These are phyloP conservation scores for Colletotrichum tanaceti DNA, from an alignment of 2,329 filamentous ascomycete genomes.

Conservation along the genomic window DNA sequence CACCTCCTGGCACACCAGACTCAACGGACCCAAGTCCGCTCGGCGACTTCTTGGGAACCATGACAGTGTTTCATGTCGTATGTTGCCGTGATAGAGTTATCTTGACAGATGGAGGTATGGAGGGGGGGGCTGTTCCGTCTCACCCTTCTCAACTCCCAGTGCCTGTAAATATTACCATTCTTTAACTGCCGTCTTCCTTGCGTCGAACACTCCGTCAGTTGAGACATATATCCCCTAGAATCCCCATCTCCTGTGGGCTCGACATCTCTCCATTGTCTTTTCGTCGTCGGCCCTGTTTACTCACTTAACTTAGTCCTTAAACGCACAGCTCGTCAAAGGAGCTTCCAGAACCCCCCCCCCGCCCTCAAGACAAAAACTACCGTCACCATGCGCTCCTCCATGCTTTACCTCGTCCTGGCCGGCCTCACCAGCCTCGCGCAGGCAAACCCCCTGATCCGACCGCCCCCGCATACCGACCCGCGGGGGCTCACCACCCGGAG, in stretches of 20 bases:
- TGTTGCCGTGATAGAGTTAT: conserved; percentile 20
- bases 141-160: conserved; percentile 1
- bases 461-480: conserved; percentile 4
- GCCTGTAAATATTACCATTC: conserved; percentile 17
- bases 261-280: not conserved
- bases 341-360: too few species aligned
- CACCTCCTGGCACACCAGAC: not conserved
- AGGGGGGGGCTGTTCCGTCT: conserved; percentile 6
- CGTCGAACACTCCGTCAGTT: conserved; percentile 9
- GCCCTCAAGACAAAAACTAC: not conserved
- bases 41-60: conserved; percentile 10
- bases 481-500: conserved; percentile 17
- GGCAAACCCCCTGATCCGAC: conserved; percentile 13
- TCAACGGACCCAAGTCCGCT: not conserved
- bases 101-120: conserved; percentile 8
- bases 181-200: conserved; percentile 12
- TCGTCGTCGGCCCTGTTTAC: not conserved
- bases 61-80: not conserved
- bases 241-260: not conserved
- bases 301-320: not conserved
- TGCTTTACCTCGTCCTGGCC: conserved; percentile 21
- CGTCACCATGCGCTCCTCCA: conserved; percentile 28
- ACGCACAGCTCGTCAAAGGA: not conserved
- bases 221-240: not conserved
- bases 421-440: conserved; percentile 21